A percentile compares a stretch with the other conserved stretches of the same genome.
These are phyloP conservation scores for Nicotiana benthamiana DNA, from an alignment of 257 asterid species.

Conservation along the genomic window DNA sequence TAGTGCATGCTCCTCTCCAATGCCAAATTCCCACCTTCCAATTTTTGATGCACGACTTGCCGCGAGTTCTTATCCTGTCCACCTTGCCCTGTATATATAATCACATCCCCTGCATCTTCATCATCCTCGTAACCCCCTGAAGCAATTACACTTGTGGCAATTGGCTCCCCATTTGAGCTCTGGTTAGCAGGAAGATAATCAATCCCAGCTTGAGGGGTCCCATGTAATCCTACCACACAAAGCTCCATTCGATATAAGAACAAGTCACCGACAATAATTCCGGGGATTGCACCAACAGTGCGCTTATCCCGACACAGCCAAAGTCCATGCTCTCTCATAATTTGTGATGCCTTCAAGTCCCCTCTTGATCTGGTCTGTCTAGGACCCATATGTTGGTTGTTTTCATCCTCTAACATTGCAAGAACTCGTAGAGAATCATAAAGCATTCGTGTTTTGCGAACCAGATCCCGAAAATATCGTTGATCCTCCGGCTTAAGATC, in stretches of 20 bases:
- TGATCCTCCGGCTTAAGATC: conserved; percentile 21
- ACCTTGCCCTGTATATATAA: conserved; percentile 87
- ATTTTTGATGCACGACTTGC: conserved; percentile 67
- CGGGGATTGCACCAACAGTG: conserved; percentile 72
- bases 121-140: conserved; percentile 96
- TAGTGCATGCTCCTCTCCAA: conserved; percentile 82
- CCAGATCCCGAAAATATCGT: conserved; percentile 12
- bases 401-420: conserved; percentile 9
- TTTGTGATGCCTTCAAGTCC: conserved; percentile 4
- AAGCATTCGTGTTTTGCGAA: conserved; percentile 16
- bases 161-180: conserved; percentile 82
- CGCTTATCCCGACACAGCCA: conserved; percentile 79
- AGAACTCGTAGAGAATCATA: conserved; percentile 19
- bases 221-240: conserved; percentile 78
- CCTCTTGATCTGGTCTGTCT: conserved; percentile 11
- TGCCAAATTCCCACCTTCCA: conserved; percentile 79
- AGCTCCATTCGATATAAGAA: conserved; percentile 82
- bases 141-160: conserved; percentile 80
- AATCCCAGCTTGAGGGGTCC: conserved; percentile 88
- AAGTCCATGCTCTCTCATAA: conserved; percentile 48
- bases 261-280: conserved; percentile 62
- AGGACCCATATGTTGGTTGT: conserved; percentile 4
- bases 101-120: conserved; percentile 72
- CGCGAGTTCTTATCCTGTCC: conserved; percentile 62
- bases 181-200: conserved; percentile 62